phyloP scores from a whole-genome alignment of 1,139 yeast genomes.

The Pichia sp. region DNA sequence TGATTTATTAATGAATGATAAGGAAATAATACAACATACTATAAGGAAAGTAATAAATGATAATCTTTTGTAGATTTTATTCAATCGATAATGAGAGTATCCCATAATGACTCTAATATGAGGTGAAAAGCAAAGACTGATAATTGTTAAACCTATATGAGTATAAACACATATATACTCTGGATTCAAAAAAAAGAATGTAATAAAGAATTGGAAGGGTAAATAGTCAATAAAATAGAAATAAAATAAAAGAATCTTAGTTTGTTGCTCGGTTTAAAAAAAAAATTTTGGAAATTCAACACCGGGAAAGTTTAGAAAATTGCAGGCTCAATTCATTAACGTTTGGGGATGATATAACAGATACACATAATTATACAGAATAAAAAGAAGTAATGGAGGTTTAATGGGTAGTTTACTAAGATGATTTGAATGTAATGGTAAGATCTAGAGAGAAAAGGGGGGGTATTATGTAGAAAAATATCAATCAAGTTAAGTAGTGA shows the following conservation, averaged over 20 bases:
- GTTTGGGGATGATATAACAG: no score
- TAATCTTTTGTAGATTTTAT: conserved; percentile 1
- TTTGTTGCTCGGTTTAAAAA: no score
- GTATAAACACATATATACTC: not conserved
- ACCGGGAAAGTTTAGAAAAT: no score
- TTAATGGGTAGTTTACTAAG: not conserved
- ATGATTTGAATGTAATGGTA: not conserved
- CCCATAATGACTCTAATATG: not conserved
- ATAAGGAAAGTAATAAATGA: conserved; percentile 1
- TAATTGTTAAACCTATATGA: not conserved
- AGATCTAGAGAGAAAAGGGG: no score
- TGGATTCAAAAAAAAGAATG: no score
- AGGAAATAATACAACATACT: not conserved
- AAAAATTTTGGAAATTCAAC: no score
- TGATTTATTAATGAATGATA: conserved; percentile 2
- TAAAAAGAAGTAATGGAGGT: no score
- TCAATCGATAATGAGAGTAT: conserved; percentile 3
- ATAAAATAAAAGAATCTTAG: no score
- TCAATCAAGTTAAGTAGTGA: conserved; percentile 1
- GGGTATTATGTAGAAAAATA: not conserved
- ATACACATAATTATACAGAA: not conserved
- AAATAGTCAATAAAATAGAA: no score
- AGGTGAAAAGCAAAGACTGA: not conserved
- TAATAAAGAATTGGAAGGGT: no score
- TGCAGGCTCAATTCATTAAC: no score